Base-by-base conservation (phyloP, 179 eudicot species). In the Carnegiea gigantea region DNA sequence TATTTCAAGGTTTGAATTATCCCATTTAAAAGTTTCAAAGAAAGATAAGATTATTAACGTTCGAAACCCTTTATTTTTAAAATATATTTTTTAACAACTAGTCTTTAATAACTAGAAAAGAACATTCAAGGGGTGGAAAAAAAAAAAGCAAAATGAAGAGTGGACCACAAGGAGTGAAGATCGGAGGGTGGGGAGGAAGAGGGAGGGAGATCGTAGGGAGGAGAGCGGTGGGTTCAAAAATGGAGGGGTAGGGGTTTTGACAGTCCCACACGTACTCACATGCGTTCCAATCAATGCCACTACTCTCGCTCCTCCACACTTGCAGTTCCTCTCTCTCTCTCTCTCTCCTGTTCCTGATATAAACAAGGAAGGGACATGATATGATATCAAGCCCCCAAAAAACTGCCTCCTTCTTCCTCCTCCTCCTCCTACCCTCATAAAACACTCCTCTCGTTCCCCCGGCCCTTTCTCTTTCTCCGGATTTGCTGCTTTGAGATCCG, bases 241-340 rank as follows among this genome's bases (percentile, higher is more conserved):
- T 68, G 13, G 43, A 73, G 30, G 44, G 26, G 48, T 70, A 43
- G 76, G 76, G 76, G 24, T 73, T 73, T n/a, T 21, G 23, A 73
- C 4, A 73, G 28, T 40, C 76, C 53, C 53, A 73, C 76, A 73
- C 76, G 74, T 70, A 36, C 74, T 30, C 74, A 70, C 75, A 71
- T 71, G 75, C 75, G 44, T 71, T 71, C 75, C 75, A 71, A 68
- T 68, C 72, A 68, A 13, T 68, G 6, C 70, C 53, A 10, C 53
- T 48, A 5, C 26, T 64, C 30, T 24, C 70, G 23, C 44, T 7
- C 44, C 3, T 3, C 8, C 44, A 4, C 44, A 4, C 44, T 20
- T 26, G 3, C 71, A 24, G 1, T 65, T 20, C 21, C 36, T 1
- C 4, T 26, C 71, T 9, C 65, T 21, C 68, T 23, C 30, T 23